Conservation (phyloP, 495 filamentous ascomycete species). For the Trypethelium eluteriae region DNA sequence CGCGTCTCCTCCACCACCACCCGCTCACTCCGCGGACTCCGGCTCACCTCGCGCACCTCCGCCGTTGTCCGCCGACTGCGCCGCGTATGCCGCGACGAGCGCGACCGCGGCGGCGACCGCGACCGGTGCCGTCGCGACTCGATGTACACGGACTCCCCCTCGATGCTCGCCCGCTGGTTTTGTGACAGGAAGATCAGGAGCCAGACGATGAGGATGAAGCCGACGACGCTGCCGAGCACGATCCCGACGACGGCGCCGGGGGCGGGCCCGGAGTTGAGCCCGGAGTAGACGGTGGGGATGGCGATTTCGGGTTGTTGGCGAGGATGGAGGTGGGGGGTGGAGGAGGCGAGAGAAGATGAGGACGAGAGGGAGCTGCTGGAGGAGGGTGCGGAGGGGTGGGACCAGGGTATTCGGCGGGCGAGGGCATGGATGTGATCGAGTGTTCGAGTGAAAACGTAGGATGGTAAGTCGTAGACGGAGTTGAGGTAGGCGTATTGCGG, state of each 20-base stretch:
- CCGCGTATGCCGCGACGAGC: conserved; percentile 21
- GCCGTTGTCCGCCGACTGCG: conserved; percentile 28
- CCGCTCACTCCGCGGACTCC: conserved; percentile 30
- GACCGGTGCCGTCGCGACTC: conserved; percentile 27
- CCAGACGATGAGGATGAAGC: conserved; percentile 69
- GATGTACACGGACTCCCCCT: conserved; percentile 12
- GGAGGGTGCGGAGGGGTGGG: not conserved
- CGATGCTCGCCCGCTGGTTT: conserved; percentile 16
- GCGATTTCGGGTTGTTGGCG: conserved; percentile 16
- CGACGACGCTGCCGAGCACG: conserved; percentile 72
- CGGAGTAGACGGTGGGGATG: conserved; percentile 64
- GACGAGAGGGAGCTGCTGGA: not conserved
- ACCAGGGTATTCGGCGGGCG: not conserved
- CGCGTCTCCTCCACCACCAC: conserved; percentile 32
- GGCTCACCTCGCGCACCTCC: conserved; percentile 32
- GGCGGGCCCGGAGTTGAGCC: conserved; percentile 48
- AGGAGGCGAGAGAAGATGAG: not conserved
- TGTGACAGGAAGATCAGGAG: conserved; percentile 47
- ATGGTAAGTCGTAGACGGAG: not conserved
- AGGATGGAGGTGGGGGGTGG: not conserved
- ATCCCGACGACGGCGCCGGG: conserved; percentile 77
- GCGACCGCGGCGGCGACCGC: conserved; percentile 19
- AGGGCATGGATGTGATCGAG: not conserved
- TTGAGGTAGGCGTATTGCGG: conserved; percentile 9
- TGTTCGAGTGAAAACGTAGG: not conserved